A percentile compares a stretch with the other conserved stretches of the same genome.
phyloP scores from a whole-genome alignment of 768 basidiomycete species.

The Termitomyces sp. region DNA sequence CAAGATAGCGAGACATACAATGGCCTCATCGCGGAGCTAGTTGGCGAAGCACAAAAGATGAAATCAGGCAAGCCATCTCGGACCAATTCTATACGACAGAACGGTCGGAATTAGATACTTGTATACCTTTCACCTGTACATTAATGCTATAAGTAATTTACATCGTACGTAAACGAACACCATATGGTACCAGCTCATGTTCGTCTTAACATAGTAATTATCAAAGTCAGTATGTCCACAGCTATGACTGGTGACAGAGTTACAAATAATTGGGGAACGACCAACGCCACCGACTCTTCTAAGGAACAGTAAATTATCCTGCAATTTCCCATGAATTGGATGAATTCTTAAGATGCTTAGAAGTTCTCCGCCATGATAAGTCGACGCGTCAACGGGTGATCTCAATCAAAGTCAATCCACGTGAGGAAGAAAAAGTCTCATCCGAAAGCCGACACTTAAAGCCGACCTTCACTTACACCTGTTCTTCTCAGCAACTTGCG shows the following conservation, averaged over 20 bases:
- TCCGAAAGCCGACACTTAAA: slow-evolving; percentile 18
- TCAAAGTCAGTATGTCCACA: no score
- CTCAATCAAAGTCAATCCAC: slow-evolving; percentile 12
- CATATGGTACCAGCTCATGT: no score
- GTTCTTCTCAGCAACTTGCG: neutral
- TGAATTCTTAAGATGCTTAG: no score
- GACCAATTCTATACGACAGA: slow-evolving; percentile 38
- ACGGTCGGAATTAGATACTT: slow-evolving; percentile 34
- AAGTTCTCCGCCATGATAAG: no score
- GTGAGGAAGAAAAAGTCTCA: slow-evolving; percentile 28
- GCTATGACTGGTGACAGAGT: no score
- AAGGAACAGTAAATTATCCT: no score
- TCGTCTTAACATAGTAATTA: no score
- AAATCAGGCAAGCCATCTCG: slow-evolving; percentile 60
- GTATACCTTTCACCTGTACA: slow-evolving; percentile 7
- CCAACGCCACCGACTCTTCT: no score
- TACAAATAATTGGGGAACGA: no score
- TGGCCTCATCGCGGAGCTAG: slow-evolving; percentile 85
- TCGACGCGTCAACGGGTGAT: no score
- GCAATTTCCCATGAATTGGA: no score
- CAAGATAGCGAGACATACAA: slow-evolving; percentile 91
- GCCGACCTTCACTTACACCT: neutral
- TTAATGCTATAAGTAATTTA: neutral
- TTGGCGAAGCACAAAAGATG: slow-evolving; percentile 86
- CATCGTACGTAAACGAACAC: neutral